phyloP scores from a whole-genome alignment of 352 stramenopile genomes.

The Phytophthora melonis region DNA sequence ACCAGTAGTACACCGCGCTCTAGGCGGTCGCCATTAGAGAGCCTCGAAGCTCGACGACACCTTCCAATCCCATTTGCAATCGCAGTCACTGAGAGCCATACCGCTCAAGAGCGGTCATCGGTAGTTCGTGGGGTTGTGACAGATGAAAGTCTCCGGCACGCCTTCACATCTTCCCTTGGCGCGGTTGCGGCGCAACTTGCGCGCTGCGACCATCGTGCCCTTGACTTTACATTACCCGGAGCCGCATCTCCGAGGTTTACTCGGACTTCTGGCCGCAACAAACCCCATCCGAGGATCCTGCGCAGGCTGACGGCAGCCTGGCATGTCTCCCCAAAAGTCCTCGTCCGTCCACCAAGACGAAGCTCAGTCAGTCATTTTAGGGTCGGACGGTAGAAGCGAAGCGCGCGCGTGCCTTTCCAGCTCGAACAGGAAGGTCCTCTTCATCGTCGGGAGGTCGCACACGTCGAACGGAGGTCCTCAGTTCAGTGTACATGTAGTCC shows the following conservation, averaged over 20 bases:
- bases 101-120: slow-evolving; percentile 6
- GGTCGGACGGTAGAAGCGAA: too few relatives aligned
- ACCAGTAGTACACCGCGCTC: too few relatives aligned
- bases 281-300: slow-evolving; percentile 1
- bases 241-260: too few relatives aligned
- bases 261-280: not conserved
- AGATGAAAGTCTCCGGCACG: slow-evolving; percentile 24
- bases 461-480: too few relatives aligned
- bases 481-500: too few relatives aligned
- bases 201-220: not conserved
- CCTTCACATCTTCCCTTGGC: slow-evolving; percentile 29
- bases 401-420: too few relatives aligned
- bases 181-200: not conserved
- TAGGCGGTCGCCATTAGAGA: not conserved
- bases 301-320: slow-evolving; percentile 1
- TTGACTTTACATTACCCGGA: slow-evolving; percentile 19
- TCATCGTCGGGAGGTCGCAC: too few relatives aligned
- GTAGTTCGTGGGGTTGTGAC: slow-evolving; percentile 17
- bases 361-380: too few relatives aligned
- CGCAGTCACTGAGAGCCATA: slow-evolving; percentile 9
- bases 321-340: not conserved
- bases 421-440: too few relatives aligned
- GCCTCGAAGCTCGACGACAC: slow-evolving; percentile 8
- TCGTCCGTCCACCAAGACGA: too few relatives aligned
- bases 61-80: slow-evolving; percentile 20